Evolutionary conservation across 1,284 basidiomycete species (phyloP), one percentile per base, ranked within the genome.

Genomic region (Uromyces viciae-fabae): DNA sequence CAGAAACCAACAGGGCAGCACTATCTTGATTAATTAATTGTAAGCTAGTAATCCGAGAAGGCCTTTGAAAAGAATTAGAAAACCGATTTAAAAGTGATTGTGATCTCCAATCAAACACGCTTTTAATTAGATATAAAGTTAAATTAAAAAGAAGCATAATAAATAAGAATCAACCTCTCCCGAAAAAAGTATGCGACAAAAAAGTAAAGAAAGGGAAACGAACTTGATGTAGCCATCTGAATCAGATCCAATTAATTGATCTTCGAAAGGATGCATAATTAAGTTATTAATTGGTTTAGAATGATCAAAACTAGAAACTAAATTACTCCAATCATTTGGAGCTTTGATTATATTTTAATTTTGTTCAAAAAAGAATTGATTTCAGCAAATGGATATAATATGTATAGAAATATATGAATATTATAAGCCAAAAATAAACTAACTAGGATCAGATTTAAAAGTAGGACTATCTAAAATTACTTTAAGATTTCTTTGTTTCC

Each of bases 201-300:
- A 25, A 58, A 40, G 33, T 17, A 56, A 56, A 58, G 58, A 42
- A 42, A 28, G 25, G 38, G 22, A 33, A 7, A 28, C 78, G 49
- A 17, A 81, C 78, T 69, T 64, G 31, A 81, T 38, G 36, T 52
- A 49, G n/a, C 60, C 58, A 52, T 56, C 52, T 8, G 58, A 25
- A 66, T 81, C 78, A 5, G 68, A 60, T 17, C 42, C 31, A 52
- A 81, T 73, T 40, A 81, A 38, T 40, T 81, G 78, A 66, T 74
- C 52, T 54, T 81, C 78, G 46, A 81, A 81, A 42, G 73, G 78
- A 81, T 81, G 78, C 71, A 81, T 73, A 56, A 81, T 42, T 17
- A 81, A 15, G 3, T 74, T 52, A 19, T 22, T 40, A 25, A 74
- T 72, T 42, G 72, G 72, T 43, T 46, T 42, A 3, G 52, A 38